These are phyloP conservation scores for Microsporum ferrugineum DNA, from an alignment of 2,329 filamentous ascomycete species.

Conservation along the genomic window DNA sequence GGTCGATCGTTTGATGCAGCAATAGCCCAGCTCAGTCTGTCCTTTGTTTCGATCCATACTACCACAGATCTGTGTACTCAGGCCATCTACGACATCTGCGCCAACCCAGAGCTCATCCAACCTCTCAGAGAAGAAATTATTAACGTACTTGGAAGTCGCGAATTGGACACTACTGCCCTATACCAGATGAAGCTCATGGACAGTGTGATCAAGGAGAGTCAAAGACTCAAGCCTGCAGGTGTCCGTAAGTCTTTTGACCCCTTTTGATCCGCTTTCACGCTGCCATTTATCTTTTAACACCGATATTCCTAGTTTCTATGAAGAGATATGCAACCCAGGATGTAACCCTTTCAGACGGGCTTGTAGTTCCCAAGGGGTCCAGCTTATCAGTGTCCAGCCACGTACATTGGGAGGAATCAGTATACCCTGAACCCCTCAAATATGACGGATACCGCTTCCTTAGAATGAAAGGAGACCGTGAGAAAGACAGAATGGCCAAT, in stretches of 20 bases:
- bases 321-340: slow-evolving; percentile 9
- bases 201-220: slow-evolving; percentile 33
- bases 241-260: slow-evolving; percentile 10
- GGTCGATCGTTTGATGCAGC: slow-evolving; percentile 16
- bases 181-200: slow-evolving; percentile 34
- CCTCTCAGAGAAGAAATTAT: slow-evolving; percentile 18
- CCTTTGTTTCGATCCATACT: slow-evolving; percentile 18
- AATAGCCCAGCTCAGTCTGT: slow-evolving; percentile 15
- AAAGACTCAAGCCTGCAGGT: slow-evolving; percentile 22
- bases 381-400: slow-evolving; percentile 10
- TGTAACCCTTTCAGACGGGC: slow-evolving; percentile 14
- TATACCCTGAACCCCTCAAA: slow-evolving; percentile 13
- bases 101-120: slow-evolving; percentile 6
- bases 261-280: not conserved
- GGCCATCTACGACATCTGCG: slow-evolving; percentile 16
- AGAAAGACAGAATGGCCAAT: slow-evolving; percentile 9
- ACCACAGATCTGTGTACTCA: slow-evolving; percentile 19
- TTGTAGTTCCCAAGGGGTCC: slow-evolving; percentile 13
- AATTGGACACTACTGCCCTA: slow-evolving; percentile 28
- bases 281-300: not conserved
- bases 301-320: slow-evolving; percentile 6
- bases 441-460: slow-evolving; percentile 16
- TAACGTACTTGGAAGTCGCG: slow-evolving; percentile 13
- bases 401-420: slow-evolving; percentile 9
- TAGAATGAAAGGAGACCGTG: slow-evolving; percentile 8